phyloP scores from a whole-genome alignment of 306 rosid genomes.

The Lupinus albus region DNA sequence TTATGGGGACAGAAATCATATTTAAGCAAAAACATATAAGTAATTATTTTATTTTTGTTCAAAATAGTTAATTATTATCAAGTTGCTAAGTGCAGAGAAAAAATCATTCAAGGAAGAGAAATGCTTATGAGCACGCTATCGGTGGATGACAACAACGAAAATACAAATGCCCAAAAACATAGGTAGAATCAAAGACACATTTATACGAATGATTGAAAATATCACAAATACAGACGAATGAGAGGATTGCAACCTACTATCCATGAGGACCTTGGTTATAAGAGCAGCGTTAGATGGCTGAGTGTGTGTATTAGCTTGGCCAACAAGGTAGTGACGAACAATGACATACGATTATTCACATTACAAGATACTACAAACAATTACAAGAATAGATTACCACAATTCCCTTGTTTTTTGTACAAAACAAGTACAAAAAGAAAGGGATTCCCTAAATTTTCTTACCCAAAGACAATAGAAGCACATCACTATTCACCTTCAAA shows the following conservation, averaged over 20 bases:
- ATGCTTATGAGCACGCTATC: neutral
- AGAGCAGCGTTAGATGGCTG: constrained; percentile 44
- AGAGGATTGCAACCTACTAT: constrained; percentile 51
- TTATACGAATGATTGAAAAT: constrained; percentile 2
- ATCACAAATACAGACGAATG: constrained; percentile 52
- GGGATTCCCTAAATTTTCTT: neutral
- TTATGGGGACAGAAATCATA: too few relatives aligned
- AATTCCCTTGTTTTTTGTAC: neutral
- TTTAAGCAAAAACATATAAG: too few relatives aligned
- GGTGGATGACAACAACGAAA: constrained; percentile 29
- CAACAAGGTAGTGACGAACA: neutral
- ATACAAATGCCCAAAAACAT: neutral
- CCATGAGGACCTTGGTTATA: constrained; percentile 47
- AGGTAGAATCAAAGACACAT: neutral
- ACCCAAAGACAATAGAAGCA: neutral
- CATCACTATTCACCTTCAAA: neutral
- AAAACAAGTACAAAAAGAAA: neutral
- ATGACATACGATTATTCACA: neutral
- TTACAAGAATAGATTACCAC: neutral
- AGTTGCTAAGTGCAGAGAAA: neutral
- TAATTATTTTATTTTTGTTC: too few relatives aligned
- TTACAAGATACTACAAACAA: neutral
- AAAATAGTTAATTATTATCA: neutral
- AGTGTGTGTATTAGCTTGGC: constrained; percentile 47
- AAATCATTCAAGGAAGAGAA: neutral